Base-by-base conservation (phyloP, 129 eudicot species). In the Lactuca saligna region DNA sequence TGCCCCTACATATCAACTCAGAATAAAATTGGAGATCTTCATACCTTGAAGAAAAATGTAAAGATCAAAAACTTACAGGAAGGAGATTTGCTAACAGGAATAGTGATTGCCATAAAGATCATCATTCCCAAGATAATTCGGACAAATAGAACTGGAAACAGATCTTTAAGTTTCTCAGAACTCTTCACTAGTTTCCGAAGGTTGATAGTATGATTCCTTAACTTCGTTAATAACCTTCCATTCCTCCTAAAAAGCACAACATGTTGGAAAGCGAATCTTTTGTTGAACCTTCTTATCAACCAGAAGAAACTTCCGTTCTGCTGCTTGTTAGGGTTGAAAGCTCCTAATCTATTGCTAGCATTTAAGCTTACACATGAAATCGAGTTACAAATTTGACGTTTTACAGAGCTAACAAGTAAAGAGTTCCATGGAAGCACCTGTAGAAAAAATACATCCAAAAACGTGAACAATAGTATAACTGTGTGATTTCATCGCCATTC, bases 111-210 rank as follows among this genome's bases (percentile, higher is more conserved):
- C 97, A 87, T 87, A 54, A 76, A 72, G 72, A 89, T 48, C 87
- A 87, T 86, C 61, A 87, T 82, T 65, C 92, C 97, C 72, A 87
- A 82, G n/a, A 83, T 70, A 57, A 82, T 61, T 59, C 75, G 85
- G 49, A 79, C 61, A 50, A 80, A 83, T 8, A 63, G 42, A 38
- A 66, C 38, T 2, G 95, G 72, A 31, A 79, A 78, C 16, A 42
- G 48, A 7, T 80, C 69, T 65, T 73, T 86, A 53, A 75, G 51
- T 11, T 55, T 83, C 38, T 69, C 85, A 8, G 85, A 76, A 75
- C 63, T 33, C 65, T 78, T 74, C 12, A 75, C 68, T 65, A 37
- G 57, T 69, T 66, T 86, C 32, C 55, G 59, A 17, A 81, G 44
- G 33, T 75, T 76, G 54, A 65, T 34, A 10, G 72, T 65, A 62